phyloP scores from a whole-genome alignment of 1,139 yeast species.

The Hansenula sp. region DNA sequence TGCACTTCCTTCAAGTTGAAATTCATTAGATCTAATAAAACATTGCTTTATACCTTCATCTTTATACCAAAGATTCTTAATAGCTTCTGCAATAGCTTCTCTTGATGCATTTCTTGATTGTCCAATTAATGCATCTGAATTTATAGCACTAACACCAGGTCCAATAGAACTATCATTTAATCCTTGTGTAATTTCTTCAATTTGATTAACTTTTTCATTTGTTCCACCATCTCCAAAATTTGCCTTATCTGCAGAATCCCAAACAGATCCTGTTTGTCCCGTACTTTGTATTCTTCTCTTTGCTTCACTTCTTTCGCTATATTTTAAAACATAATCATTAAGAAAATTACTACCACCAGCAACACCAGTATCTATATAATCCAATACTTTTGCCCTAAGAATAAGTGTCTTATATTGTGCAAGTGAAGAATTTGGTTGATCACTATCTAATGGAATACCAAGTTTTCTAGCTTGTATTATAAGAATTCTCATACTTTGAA shows the following conservation, averaged over 20 bases:
- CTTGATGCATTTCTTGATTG: constrained; percentile 22
- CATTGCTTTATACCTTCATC: constrained; percentile 67
- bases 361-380: constrained; percentile 57
- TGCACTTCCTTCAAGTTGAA: constrained; percentile 80
- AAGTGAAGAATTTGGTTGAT: constrained; percentile 42
- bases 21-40: constrained; percentile 62
- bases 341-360: constrained; percentile 67
- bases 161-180: constrained; percentile 22
- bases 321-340: constrained; percentile 60
- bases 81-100: constrained; percentile 61
- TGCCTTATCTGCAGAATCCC: constrained; percentile 25
- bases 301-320: constrained; percentile 49
- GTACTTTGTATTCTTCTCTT: constrained; percentile 51
- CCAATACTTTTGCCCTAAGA: constrained; percentile 53
- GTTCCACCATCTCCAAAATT: constrained; percentile 4
- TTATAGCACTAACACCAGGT: constrained; percentile 21
- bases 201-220: constrained; percentile 11
- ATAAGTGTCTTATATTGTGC: constrained; percentile 43
- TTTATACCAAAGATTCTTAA: constrained; percentile 56
- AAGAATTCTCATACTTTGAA: constrained; percentile 82
- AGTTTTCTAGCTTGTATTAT: constrained; percentile 66
- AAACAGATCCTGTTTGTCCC: constrained; percentile 48
- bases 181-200: constrained; percentile 27
- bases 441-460: constrained; percentile 59
- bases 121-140: constrained; percentile 5